Conservation (phyloP, 2,329 filamentous ascomycete genomes). For the Exophiala mesophila region DNA sequence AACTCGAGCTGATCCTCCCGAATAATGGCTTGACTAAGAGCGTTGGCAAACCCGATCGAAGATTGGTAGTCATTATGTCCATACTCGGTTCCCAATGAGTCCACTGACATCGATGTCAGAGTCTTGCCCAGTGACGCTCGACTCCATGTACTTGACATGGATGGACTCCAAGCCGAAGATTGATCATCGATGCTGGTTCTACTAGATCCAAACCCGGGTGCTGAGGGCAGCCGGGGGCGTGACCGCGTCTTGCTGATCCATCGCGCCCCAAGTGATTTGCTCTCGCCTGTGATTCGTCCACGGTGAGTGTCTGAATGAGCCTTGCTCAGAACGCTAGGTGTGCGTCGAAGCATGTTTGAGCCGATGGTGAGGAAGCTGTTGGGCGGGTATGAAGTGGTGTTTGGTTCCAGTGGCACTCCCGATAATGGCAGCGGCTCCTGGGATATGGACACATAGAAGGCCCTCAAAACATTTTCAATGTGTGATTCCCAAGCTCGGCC, state of each 20-base stretch:
- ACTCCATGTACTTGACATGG: constrained; percentile 89
- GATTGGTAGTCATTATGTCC: constrained; percentile 73
- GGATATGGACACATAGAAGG: constrained; percentile 85
- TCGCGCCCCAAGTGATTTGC: constrained; percentile 58
- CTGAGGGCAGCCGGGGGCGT: constrained; percentile 67
- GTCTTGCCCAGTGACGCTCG: constrained; percentile 88
- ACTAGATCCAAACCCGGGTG: constrained; percentile 80
- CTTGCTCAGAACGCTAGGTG: constrained; percentile 87
- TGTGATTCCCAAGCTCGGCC: constrained; percentile 81
- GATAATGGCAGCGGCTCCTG: constrained; percentile 82
- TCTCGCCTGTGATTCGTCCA: constrained; percentile 62
- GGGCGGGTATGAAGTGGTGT: constrained; percentile 19
- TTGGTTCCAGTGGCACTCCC: constrained; percentile 46
- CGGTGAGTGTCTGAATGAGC: constrained; percentile 77
- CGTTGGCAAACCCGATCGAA: constrained; percentile 95
- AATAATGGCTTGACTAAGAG: constrained; percentile 92
- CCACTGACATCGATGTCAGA: constrained; percentile 84
- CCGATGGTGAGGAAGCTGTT: constrained; percentile 66
- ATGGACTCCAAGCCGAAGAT: constrained; percentile 86
- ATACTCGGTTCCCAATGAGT: constrained; percentile 74
- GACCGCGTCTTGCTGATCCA: constrained; percentile 87
- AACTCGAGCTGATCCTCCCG: constrained; percentile 68
- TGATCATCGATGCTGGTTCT: constrained; percentile 91
- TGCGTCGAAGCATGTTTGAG: constrained; percentile 68
- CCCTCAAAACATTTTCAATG: constrained; percentile 83